Evolutionary conservation across 108 stramenopile genomes (phyloP), one percentile per base, ranked within the genome.

Genomic region (Skeletonema costatum): DNA sequence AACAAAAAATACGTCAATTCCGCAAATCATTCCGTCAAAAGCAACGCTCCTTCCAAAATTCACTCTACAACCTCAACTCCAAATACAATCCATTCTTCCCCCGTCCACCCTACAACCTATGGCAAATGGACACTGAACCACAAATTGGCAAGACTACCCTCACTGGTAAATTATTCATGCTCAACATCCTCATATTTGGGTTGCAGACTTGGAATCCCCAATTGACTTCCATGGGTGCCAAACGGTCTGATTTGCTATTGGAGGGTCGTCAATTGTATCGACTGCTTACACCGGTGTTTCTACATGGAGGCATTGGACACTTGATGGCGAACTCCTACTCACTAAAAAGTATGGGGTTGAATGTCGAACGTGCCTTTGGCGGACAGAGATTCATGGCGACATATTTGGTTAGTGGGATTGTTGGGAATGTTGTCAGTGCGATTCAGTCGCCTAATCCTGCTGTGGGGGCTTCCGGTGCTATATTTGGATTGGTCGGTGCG

Each of bases 381-480:
- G 42, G 60, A 8, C 65, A 76, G 12, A 68, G 95, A 53, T 92
- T 88, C 61, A 31, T 92, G 7, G 73, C 85, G 1, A 92, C 77
- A 0, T 96, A 96, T 71, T 66, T 93, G 25, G 77, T 81, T 7
- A 71, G 87, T 21, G 92, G 95, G n/a, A 72, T 89, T 25, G 83
- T 86, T 3, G 95, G 92, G 13, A 96, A 96, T 83, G 46, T 89
- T 1, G 13, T 93, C 0, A 85, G 83, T 51, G 88, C 92, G 2
- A 59, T 68, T 12, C 16, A 68, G 13, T 86, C 87, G 14, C 94
- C 94, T 5, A 93, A 92, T 79, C 94, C 94, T 1, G 83, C 87
- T 5, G 81, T 96, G 64, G 94, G 95, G 9, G 95, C 95, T 2
- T 81, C 76, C 31, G 95, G 95, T 16, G 92, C 91, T 17, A 92